Percentiles rank a stretch among this genome's conserved stretches.
These are phyloP conservation scores for Pachyrhizus erosus DNA, from an alignment of 306 rosid species.

Conservation along the genomic window DNA sequence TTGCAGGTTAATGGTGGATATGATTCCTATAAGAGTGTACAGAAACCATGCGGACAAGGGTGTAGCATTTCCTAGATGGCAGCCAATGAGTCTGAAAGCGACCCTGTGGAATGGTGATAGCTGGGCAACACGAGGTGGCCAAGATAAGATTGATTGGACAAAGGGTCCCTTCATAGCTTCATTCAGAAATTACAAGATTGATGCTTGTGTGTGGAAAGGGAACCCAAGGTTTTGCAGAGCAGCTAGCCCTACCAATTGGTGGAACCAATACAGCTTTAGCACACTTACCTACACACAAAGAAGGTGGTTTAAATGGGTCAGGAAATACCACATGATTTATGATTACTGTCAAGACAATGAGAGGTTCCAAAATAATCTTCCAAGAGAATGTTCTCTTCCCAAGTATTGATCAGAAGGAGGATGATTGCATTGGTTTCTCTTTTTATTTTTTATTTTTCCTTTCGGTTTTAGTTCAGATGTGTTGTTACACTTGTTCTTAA, in stretches of 20 bases:
- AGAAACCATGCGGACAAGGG: constrained; percentile 92
- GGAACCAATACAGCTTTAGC: constrained; percentile 66
- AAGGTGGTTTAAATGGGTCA: constrained; percentile 86
- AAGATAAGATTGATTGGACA: constrained; percentile 85
- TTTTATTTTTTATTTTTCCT: not conserved
- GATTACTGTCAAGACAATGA: constrained; percentile 76
- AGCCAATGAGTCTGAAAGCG: constrained; percentile 83
- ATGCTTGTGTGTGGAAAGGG: constrained; percentile 85
- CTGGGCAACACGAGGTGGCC: constrained; percentile 96
- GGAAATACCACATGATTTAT: constrained; percentile 76
- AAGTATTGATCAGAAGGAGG: constrained; percentile 59
- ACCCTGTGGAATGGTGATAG: constrained; percentile 84
- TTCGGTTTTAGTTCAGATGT: not conserved
- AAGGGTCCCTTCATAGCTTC: constrained; percentile 81
- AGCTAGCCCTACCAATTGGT: constrained; percentile 71
- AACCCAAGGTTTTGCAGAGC: constrained; percentile 86
- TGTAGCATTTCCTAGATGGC: constrained; percentile 81
- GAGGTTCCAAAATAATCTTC: constrained; percentile 80
- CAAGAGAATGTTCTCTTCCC: constrained; percentile 86
- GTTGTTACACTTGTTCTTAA: not conserved
- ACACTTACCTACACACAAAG: constrained; percentile 61
- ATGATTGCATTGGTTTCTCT: not conserved
- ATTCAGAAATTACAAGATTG: constrained; percentile 68
- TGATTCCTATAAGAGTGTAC: constrained; percentile 80
- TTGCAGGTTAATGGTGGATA: constrained; percentile 84